phyloP scores from a whole-genome alignment of 345 rosid genomes.

The Brassica nigra region DNA sequence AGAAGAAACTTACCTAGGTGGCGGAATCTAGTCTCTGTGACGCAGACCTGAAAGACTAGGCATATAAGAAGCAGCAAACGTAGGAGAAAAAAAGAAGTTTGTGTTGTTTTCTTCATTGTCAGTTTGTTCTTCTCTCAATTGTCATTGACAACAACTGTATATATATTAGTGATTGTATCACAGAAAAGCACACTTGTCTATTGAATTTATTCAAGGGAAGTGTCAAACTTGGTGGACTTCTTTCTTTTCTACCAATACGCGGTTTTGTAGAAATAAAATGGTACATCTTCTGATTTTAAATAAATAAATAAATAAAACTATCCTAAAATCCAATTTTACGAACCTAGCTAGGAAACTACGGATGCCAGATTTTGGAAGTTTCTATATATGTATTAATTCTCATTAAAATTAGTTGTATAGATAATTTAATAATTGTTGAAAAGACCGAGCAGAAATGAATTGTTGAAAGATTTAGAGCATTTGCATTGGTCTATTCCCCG shows the following conservation, averaged over 20 bases:
- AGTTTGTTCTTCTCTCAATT: neutral
- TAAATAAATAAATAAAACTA: too few relatives aligned
- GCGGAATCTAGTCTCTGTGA: constrained; percentile 10
- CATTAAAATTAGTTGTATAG: too few relatives aligned
- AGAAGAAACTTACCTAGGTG: neutral
- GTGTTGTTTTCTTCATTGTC: constrained; percentile 15
- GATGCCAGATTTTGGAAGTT: too few relatives aligned
- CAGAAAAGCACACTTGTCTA: neutral
- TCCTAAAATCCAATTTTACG: too few relatives aligned
- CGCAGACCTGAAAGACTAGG: neutral
- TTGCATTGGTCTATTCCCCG: too few relatives aligned
- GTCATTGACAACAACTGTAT: neutral
- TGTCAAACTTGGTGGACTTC: neutral
- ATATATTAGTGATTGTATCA: neutral
- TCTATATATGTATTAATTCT: too few relatives aligned
- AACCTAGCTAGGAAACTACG: too few relatives aligned
- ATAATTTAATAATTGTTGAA: too few relatives aligned
- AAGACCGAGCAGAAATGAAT: too few relatives aligned
- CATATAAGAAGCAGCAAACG: constrained; percentile 13
- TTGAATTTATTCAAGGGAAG: neutral
- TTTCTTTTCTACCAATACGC: neutral
- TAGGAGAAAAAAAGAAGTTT: neutral
- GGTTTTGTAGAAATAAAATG: neutral
- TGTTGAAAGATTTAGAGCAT: too few relatives aligned
- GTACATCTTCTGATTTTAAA: neutral